These are phyloP conservation scores for Backusella morwellensis DNA, from an alignment of 192 early-diverging fungal genomes.

Conservation along the genomic window DNA sequence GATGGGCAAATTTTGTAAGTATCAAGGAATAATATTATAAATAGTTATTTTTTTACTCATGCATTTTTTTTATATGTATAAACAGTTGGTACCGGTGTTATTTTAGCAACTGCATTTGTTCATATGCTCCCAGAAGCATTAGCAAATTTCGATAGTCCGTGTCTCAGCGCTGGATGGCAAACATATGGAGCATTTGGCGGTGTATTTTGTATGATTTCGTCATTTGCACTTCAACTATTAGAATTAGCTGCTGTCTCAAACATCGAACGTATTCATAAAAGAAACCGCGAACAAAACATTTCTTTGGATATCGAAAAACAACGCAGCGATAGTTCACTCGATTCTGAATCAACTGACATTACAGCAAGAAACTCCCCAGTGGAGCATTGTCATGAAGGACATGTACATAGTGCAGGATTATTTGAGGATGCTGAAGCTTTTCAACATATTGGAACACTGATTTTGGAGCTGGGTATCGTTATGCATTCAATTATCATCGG, in stretches of 20 bases:
- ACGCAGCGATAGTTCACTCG: neutral
- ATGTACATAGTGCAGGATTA: slow-evolving; percentile 19
- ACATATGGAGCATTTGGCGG: slow-evolving; percentile 50
- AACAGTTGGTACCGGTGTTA: slow-evolving; percentile 56
- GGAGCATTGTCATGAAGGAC: neutral
- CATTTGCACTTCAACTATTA: slow-evolving; percentile 63
- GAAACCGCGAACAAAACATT: neutral
- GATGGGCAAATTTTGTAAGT: slow-evolving; percentile 40
- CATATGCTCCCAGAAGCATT: slow-evolving; percentile 71
- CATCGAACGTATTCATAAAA: slow-evolving; percentile 9
- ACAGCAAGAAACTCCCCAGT: neutral
- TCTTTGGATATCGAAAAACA: slow-evolving; percentile 23
- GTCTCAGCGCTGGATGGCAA: slow-evolving; percentile 49
- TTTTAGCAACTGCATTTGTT: slow-evolving; percentile 74
- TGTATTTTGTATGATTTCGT: slow-evolving; percentile 61
- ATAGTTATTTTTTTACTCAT: neutral
- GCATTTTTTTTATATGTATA: neutral
- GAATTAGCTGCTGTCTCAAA: slow-evolving; percentile 49
- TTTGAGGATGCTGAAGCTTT: slow-evolving; percentile 28
- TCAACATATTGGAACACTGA: slow-evolving; percentile 51
- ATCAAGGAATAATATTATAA: neutral
- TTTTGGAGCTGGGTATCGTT: slow-evolving; percentile 75
- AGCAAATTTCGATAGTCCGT: slow-evolving; percentile 51
- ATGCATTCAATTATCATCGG: slow-evolving; percentile 79
- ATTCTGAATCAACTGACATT: neutral